A percentile compares a stretch with the other conserved stretches of the same genome.
Conservation (phyloP, 2,329 filamentous ascomycete genomes). For the Fusarium buharicum region DNA sequence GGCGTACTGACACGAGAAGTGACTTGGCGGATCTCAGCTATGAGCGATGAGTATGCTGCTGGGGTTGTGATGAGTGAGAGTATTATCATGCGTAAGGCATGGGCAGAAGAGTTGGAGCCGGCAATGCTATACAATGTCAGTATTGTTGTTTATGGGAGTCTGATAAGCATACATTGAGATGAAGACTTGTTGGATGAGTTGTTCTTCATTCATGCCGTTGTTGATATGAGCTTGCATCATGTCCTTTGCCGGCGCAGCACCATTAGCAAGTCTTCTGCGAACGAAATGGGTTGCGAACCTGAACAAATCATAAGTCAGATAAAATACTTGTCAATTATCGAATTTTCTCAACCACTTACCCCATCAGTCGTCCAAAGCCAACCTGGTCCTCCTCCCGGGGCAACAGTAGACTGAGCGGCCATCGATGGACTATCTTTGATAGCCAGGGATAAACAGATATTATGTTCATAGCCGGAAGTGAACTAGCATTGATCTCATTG, state of each 20-base stretch:
- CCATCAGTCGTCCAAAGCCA: slow-evolving; percentile 54
- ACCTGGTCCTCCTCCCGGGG: slow-evolving; percentile 52
- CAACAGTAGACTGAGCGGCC: slow-evolving; percentile 51
- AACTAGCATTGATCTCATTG: slow-evolving; percentile 57
- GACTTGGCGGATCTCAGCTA: slow-evolving; percentile 58
- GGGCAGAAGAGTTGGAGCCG: slow-evolving; percentile 69
- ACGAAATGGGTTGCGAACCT: slow-evolving; percentile 39
- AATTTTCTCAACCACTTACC: slow-evolving; percentile 41
- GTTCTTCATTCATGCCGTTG: slow-evolving; percentile 49
- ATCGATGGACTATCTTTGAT: slow-evolving; percentile 49
- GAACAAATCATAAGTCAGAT: slow-evolving; percentile 1
- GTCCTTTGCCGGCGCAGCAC: slow-evolving; percentile 44
- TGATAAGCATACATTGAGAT: slow-evolving; percentile 50
- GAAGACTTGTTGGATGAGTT: slow-evolving; percentile 54
- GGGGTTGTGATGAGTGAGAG: slow-evolving; percentile 61
- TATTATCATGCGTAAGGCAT: slow-evolving; percentile 61
- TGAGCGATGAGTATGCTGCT: slow-evolving; percentile 53
- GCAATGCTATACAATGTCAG: slow-evolving; percentile 57
- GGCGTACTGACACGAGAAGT: slow-evolving; percentile 49
- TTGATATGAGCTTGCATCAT: slow-evolving; percentile 56
- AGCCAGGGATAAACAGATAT: slow-evolving; percentile 53
- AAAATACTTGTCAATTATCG: neutral
- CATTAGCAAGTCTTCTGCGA: slow-evolving; percentile 34
- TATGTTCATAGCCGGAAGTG: slow-evolving; percentile 52
- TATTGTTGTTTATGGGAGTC: fast-evolving